A percentile compares a stretch with the other conserved stretches of the same genome.
These are phyloP conservation scores for Caryopteris hybrid DNA, from an alignment of 305 asterid genomes.

Conservation along the genomic window DNA sequence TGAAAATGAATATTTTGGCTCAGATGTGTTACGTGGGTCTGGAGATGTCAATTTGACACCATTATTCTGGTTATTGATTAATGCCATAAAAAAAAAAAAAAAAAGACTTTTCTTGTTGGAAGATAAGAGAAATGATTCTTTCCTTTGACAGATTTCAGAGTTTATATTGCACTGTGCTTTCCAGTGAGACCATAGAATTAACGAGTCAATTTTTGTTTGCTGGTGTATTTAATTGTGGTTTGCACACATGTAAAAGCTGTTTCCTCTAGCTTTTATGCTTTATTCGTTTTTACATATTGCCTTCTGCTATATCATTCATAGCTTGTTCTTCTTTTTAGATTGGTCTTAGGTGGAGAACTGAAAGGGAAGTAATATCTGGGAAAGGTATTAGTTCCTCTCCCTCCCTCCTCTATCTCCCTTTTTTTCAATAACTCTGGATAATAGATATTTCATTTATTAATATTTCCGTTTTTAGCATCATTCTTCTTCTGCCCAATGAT, in stretches of 20 bases:
- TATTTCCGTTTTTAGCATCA: not conserved
- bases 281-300: not conserved
- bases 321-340: slow-evolving; percentile 38
- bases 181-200: slow-evolving; percentile 3
- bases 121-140: slow-evolving; percentile 8
- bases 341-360: slow-evolving; percentile 98
- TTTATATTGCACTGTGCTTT: not conserved
- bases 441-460: not conserved
- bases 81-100: slow-evolving; percentile 3
- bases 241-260: not conserved
- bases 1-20: slow-evolving; percentile 1
- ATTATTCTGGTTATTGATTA: not conserved
- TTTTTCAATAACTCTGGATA: not conserved
- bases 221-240: slow-evolving; percentile 4
- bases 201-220: too few relatives aligned
- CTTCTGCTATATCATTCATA: slow-evolving; percentile 17
- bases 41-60: not conserved
- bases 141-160: slow-evolving; percentile 5
- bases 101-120: not conserved
- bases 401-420: too few relatives aligned
- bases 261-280: not conserved
- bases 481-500: not conserved
- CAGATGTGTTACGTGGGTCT: not conserved
- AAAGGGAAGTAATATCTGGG: slow-evolving; percentile 94
- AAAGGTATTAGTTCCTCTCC: slow-evolving; percentile 51